Evolutionary conservation across 2,329 filamentous ascomycete species (phyloP).

Genomic region (Grosmannia clavigera): DNA sequence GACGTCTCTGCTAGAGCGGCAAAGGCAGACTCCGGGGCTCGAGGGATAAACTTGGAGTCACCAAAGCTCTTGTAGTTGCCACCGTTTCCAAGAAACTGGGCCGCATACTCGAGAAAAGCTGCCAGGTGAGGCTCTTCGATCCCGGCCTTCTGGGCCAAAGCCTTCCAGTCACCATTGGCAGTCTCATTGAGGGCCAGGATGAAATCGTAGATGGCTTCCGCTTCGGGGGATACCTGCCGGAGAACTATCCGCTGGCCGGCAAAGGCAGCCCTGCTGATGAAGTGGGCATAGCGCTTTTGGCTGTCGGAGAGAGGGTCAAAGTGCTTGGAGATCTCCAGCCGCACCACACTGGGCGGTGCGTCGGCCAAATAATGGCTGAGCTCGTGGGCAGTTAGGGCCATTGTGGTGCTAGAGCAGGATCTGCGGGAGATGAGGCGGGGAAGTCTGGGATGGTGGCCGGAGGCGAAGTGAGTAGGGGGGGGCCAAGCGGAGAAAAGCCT

Average conservation of each 20-base stretch:
- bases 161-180: conserved; percentile 57
- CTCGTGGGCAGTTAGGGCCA: conserved; percentile 46
- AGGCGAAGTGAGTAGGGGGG: neutral
- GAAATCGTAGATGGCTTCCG: conserved; percentile 69
- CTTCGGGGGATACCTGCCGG: conserved; percentile 71
- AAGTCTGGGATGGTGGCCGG: neutral
- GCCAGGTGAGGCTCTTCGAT: conserved; percentile 52
- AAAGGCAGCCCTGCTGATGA: conserved; percentile 70
- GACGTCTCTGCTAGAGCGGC: conserved; percentile 50
- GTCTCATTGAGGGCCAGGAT: conserved; percentile 60
- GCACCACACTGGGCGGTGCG: conserved; percentile 76
- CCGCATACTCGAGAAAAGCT: conserved; percentile 63
- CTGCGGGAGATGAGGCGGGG: neutral
- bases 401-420: conserved; percentile 11
- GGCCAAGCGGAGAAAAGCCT: neutral
- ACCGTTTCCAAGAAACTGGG: conserved; percentile 66
- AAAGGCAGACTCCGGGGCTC: conserved; percentile 51
- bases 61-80: conserved; percentile 85
- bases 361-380: conserved; percentile 78
- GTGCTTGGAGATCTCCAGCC: conserved; percentile 82
- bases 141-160: conserved; percentile 49
- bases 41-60: conserved; percentile 71
- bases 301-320: conserved; percentile 66
- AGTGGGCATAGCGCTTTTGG: conserved; percentile 86
- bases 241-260: conserved; percentile 67